Conservation (phyloP, 805 yeast genomes). For the Nakazawaea ernobii region DNA sequence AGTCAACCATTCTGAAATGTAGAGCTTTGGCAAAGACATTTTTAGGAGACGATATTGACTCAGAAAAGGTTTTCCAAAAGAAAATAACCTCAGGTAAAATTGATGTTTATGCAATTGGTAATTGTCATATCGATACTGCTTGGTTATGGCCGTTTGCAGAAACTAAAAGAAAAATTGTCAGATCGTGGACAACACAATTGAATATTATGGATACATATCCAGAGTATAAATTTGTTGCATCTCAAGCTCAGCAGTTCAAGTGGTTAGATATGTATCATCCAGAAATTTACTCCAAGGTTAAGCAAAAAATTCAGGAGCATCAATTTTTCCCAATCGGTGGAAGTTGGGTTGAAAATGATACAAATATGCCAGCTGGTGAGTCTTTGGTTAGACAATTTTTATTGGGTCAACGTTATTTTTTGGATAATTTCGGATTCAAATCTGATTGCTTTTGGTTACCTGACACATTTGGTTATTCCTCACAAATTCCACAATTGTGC, state of each 20-base stretch:
- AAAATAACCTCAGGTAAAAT: slow-evolving; percentile 29
- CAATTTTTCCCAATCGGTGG: slow-evolving; percentile 93
- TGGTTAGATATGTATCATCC: slow-evolving; percentile 92
- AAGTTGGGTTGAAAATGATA: slow-evolving; percentile 96
- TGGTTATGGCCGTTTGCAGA: slow-evolving; percentile 99
- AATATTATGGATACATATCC: slow-evolving; percentile 82
- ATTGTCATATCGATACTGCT: slow-evolving; percentile 96
- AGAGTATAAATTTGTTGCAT: slow-evolving; percentile 89
- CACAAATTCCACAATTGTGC: slow-evolving; percentile 92
- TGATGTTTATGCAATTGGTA: slow-evolving; percentile 82
- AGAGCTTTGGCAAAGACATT: slow-evolving; percentile 57
- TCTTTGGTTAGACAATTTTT: slow-evolving; percentile 83
- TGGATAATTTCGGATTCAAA: slow-evolving; percentile 70
- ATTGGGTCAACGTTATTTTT: slow-evolving; percentile 83
- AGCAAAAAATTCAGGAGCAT: slow-evolving; percentile 61
- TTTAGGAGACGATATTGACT: slow-evolving; percentile 62
- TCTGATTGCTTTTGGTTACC: slow-evolving; percentile 90
- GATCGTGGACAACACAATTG: slow-evolving; percentile 94
- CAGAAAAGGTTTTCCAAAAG: slow-evolving; percentile 55
- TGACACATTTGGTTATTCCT: slow-evolving; percentile 94
- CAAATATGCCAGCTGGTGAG: slow-evolving; percentile 94
- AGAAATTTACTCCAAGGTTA: slow-evolving; percentile 56
- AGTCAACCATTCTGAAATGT: slow-evolving; percentile 50
- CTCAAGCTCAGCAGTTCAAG: slow-evolving; percentile 93
- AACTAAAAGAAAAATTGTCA: slow-evolving; percentile 83